Conservation (phyloP, 208 protist species). For the Crithidia fasciculata region DNA sequence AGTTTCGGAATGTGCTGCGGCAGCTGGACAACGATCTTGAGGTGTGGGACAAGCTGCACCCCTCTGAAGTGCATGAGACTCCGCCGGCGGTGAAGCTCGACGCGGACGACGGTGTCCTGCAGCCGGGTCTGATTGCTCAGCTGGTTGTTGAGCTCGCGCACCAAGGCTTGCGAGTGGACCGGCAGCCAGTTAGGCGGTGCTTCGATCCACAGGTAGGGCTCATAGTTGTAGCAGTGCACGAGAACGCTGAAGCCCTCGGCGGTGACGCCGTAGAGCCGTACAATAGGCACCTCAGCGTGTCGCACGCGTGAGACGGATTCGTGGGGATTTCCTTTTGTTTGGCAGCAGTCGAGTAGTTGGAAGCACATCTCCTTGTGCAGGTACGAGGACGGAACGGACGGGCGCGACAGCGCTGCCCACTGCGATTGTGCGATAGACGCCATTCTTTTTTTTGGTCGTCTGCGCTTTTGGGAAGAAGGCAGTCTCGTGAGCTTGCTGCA, state of each 20-base stretch:
- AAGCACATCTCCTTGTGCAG: constrained; percentile 74
- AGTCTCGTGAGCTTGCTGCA: no score
- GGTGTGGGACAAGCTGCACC: constrained; percentile 55
- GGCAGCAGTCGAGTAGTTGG: constrained; percentile 88
- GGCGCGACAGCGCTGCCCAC: constrained; percentile 47
- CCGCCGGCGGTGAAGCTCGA: constrained; percentile 77
- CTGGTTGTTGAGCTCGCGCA: constrained; percentile 77
- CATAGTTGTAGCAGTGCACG: constrained; percentile 95
- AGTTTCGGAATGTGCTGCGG: constrained; percentile 92
- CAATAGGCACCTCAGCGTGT: constrained; percentile 82
- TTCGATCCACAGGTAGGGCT: constrained; percentile 96
- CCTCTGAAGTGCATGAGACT: constrained; percentile 86
- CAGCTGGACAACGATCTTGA: constrained; percentile 90
- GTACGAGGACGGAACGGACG: constrained; percentile 38
- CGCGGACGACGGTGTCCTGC: constrained; percentile 74
- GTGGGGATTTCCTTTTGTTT: constrained; percentile 79
- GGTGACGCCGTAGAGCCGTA: constrained; percentile 95
- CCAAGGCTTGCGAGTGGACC: constrained; percentile 71
- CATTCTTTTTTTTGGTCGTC: constrained; percentile 12
- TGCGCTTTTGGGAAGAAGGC: no score
- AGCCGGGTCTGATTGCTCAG: constrained; percentile 66
- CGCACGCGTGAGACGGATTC: constrained; percentile 67
- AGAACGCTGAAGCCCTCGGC: constrained; percentile 91
- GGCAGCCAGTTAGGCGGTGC: constrained; percentile 82
- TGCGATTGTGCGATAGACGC: constrained; percentile 17